Evolutionary conservation across 108 stramenopile species (phyloP).

Genomic region (Nitzschia sp.): DNA sequence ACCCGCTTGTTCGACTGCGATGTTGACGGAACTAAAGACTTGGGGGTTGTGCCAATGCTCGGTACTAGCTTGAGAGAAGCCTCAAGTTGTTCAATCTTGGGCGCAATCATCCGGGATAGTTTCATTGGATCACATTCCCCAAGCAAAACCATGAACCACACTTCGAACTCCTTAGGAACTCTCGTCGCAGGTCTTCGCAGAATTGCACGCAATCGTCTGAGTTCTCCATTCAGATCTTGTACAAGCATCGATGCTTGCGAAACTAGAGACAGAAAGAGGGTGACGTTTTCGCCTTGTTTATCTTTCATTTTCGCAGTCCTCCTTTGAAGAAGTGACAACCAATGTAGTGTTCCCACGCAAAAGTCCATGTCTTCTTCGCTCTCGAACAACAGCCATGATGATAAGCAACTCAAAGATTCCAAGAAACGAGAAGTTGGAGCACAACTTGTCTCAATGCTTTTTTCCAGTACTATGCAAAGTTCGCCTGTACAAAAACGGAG

Average conservation of each 20-base stretch:
- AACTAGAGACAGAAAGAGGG: constrained; percentile 7
- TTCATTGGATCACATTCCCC: no score
- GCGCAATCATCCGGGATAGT: no score
- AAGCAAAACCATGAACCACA: no score
- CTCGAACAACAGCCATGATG: constrained; percentile 29
- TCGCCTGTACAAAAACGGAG: constrained; percentile 5
- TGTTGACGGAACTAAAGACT: no score
- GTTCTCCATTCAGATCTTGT: constrained; percentile 10
- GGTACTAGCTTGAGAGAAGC: no score
- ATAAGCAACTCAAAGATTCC: constrained; percentile 25
- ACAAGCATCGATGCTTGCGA: constrained; percentile 11
- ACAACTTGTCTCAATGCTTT: no score
- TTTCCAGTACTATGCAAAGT: constrained; percentile 1
- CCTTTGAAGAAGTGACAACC: constrained; percentile 22
- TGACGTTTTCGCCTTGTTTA: not conserved
- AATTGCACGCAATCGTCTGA: not conserved
- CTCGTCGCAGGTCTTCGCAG: no score
- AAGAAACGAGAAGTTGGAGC: not conserved
- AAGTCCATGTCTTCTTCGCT: constrained; percentile 9
- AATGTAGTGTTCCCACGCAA: constrained; percentile 23
- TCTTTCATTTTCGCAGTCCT: constrained; percentile 17
- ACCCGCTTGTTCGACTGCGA: no score
- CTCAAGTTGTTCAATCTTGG: no score
- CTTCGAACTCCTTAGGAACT: no score
- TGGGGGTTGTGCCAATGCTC: no score